A percentile compares a stretch with the other conserved stretches of the same genome.
Evolutionary conservation across 805 yeast species (phyloP).

Genomic region (Sugiyamaella mastotermitis): DNA sequence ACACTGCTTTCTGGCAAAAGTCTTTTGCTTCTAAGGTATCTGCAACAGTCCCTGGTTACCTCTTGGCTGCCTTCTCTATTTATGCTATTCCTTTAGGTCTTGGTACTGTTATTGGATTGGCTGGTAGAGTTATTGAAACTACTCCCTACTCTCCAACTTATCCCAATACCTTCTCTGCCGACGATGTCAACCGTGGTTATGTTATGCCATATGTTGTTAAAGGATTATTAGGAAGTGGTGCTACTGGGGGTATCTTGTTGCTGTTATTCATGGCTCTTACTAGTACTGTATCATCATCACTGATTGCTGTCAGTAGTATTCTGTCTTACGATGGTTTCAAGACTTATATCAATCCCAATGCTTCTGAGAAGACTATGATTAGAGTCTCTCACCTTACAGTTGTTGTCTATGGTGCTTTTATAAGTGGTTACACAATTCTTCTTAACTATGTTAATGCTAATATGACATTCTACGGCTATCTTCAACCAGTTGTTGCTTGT

Average conservation of each 20-base stretch:
- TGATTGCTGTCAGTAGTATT: slow-evolving; percentile 37
- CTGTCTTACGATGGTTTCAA: slow-evolving; percentile 43
- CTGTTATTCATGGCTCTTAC: slow-evolving; percentile 37
- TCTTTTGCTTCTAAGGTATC: slow-evolving; percentile 41
- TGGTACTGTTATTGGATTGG: slow-evolving; percentile 33
- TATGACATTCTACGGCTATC: slow-evolving; percentile 59
- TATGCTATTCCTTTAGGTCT: slow-evolving; percentile 36
- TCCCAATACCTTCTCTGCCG: slow-evolving; percentile 56
- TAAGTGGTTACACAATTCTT: slow-evolving; percentile 78
- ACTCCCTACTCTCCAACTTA: slow-evolving; percentile 72
- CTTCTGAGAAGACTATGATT: slow-evolving; percentile 38
- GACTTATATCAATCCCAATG: slow-evolving; percentile 38
- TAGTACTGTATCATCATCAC: slow-evolving; percentile 37
- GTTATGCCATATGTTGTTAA: slow-evolving; percentile 60
- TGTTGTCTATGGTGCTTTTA: slow-evolving; percentile 37
- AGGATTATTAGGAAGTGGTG: slow-evolving; percentile 76
- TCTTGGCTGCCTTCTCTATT: slow-evolving; percentile 39
- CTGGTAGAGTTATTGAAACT: slow-evolving; percentile 47
- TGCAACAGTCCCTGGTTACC: slow-evolving; percentile 38
- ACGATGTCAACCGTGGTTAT: slow-evolving; percentile 68
- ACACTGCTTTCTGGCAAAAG: slow-evolving; percentile 33
- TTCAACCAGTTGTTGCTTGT: slow-evolving; percentile 65
- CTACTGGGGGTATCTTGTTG: slow-evolving; percentile 64
- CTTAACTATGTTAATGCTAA: slow-evolving; percentile 73
- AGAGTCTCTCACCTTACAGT: slow-evolving; percentile 39